Evolutionary conservation across 2,329 filamentous ascomycete species (phyloP), one percentile per base, ranked within the genome.

Genomic region (Boeremia lycopersici): DNA sequence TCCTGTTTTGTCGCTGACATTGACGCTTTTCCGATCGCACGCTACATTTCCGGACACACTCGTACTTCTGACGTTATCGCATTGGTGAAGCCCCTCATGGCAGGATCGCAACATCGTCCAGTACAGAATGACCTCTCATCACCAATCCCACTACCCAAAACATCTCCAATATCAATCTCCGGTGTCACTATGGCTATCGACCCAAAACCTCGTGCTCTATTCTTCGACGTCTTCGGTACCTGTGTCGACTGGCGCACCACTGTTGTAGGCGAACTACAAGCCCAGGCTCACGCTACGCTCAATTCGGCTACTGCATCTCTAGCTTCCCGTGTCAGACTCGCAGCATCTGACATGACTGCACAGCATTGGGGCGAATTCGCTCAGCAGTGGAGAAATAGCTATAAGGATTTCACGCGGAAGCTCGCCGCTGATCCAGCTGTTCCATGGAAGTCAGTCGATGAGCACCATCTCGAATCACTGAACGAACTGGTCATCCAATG

Each of bases 141-240:
- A 23, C 54, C 58, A 46, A 40, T 50, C 8, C 56, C 59, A 6
- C 29, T 59, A 15, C 53, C 53, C 19, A 48, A 26, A 49, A 19
- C 52, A 38, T 40, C 48, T 11, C 31, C 52, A 12, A 55, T 44
- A 28, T 10, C 43, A 3, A 60, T 63, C 10, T 50, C 53, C 10
- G 35, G 42, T 10, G 26, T 60, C 29, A 65, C 48, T 2, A 73
- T 73, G 71, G 56, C 66, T 45, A 44, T 71, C 4, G 43, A 56
- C 11, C 63, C 61, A 9, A 51, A 63, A 8, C 76, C 76, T 59
- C 85, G 85, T 61, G 88, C 84, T 7, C 78, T 92, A 30, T 81
- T 87, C 48, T 91, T 91, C 68, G 89, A 92, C 75, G 84, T 91
- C 64, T 92, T 93, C 73, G 89, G 89, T 38, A 95, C 91, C 1